These are phyloP conservation scores for Cordyceps militaris DNA, from an alignment of 2,329 filamentous ascomycete genomes.

Conservation along the genomic window DNA sequence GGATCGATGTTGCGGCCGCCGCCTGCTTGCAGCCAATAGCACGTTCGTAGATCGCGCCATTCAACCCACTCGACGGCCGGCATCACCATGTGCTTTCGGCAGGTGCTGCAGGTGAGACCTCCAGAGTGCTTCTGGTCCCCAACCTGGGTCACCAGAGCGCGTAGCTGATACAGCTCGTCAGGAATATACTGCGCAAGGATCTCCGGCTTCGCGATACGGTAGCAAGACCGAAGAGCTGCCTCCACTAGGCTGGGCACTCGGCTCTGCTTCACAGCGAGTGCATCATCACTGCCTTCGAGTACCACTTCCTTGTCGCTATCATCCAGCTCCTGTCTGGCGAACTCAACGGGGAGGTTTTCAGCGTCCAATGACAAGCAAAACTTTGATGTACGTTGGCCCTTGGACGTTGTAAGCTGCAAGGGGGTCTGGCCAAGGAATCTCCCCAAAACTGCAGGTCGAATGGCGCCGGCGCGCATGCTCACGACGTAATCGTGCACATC, in stretches of 20 bases:
- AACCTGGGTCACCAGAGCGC: slow-evolving; percentile 33
- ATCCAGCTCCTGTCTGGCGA: slow-evolving; percentile 7
- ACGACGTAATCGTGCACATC: slow-evolving; percentile 12
- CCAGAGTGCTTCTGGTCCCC: slow-evolving; percentile 38
- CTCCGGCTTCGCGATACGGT: slow-evolving; percentile 33
- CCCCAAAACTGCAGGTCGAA: neutral
- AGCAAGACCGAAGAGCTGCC: slow-evolving; percentile 40
- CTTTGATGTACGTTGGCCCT: slow-evolving; percentile 7
- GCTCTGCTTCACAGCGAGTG: slow-evolving; percentile 18
- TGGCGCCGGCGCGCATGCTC: neutral
- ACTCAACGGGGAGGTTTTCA: slow-evolving; percentile 16
- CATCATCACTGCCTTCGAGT: slow-evolving; percentile 4
- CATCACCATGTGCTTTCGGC: slow-evolving; percentile 40
- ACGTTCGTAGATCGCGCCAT: slow-evolving; percentile 42
- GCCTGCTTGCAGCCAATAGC: slow-evolving; percentile 13
- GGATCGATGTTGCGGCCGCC: neutral
- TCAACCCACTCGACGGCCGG: slow-evolving; percentile 55
- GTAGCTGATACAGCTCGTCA: slow-evolving; percentile 33
- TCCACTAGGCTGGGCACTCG: slow-evolving; percentile 46
- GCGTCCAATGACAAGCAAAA: neutral
- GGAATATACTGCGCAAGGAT: slow-evolving; percentile 39
- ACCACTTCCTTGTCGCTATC: slow-evolving; percentile 6
- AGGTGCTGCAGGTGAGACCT: slow-evolving; percentile 45
- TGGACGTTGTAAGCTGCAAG: slow-evolving; percentile 10
- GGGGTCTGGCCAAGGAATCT: slow-evolving; percentile 11